Evolutionary conservation across 176 grass and related monocot genomes (phyloP), one percentile per base, ranked within the genome.

Genomic region (Bonia amplexicaulis): DNA sequence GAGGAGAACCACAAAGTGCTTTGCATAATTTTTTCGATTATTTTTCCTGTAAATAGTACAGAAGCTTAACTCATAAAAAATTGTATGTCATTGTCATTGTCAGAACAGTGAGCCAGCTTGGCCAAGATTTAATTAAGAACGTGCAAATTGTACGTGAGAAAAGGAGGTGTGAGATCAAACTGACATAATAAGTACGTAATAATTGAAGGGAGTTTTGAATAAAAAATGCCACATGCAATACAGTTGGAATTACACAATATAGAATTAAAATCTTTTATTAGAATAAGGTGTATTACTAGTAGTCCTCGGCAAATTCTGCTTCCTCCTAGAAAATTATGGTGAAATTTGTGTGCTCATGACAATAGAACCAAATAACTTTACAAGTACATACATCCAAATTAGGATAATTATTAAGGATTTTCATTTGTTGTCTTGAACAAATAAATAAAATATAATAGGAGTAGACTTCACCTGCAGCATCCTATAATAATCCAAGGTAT

Each of bases 401-500:
- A n/a, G 7, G 41, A 29, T 27, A 23, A 16, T 3, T 60, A 39
- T 39, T 22, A 10, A n/a, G n/a, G 26, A 78, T 61, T n/a, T 66
- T 12, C 7, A 17, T 55, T 25, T 37, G 17, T 3, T 47, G 2
- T 9, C 4, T 74, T 1, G 22, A 37, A 54, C 62, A n/a, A 69
- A 16, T 22, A 64, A 31, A 41, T 12, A 6, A 33, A 77, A 49
- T 51, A 35, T 48, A 44, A 47, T n/a, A 15, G 52, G 13, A 47
- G 4, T 31, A 48, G 17, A 23, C 41, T 62, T 62, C 17, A 48
- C 26, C 46, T 48, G 47, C 63, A 76, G 71, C 33, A 12, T 5
- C 26, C 65, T 66, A 81, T 57, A 69, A 86, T 82, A 80, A 68
- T 82, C 88, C 78, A 81, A 86, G 83, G 78, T 86, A 90, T 86